Conservation (phyloP, 129 eudicot genomes). For the Erigeron canadensis region DNA sequence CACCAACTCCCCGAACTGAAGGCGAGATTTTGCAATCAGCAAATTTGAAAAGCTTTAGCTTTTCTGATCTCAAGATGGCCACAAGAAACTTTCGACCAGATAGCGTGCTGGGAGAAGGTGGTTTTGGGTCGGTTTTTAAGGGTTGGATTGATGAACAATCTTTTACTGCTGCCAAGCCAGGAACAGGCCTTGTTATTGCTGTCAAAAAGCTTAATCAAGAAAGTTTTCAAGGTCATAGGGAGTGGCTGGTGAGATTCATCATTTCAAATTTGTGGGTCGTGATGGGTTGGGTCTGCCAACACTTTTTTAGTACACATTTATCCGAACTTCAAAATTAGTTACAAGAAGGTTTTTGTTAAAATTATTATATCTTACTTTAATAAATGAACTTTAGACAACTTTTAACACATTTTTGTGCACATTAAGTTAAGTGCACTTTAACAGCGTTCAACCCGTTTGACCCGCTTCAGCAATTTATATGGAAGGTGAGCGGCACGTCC, state of each 20-base stretch:
- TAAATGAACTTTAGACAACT: neutral
- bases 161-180: constrained; percentile 74
- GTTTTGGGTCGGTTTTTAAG: constrained; percentile 88
- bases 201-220: constrained; percentile 87
- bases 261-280: constrained; percentile 1
- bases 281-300: neutral
- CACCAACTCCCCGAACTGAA: constrained; percentile 70
- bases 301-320: neutral
- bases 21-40: constrained; percentile 79
- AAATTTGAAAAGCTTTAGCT: constrained; percentile 65
- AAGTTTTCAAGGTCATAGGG: constrained; percentile 84
- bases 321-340: neutral
- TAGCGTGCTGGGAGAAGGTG: constrained; percentile 91
- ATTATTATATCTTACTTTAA: neutral
- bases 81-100: constrained; percentile 94
- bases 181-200: constrained; percentile 82
- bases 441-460: neutral
- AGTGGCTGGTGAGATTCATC: constrained; percentile 76
- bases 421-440: neutral
- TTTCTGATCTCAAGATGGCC: constrained; percentile 68
- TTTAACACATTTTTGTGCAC: neutral
- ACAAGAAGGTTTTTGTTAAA: too few species aligned
- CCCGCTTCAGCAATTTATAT: neutral
- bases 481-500: too few species aligned
- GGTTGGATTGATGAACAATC: constrained; percentile 91